Conservation (phyloP, 176 grass and related monocot genomes). For the Carex myosuroides region DNA sequence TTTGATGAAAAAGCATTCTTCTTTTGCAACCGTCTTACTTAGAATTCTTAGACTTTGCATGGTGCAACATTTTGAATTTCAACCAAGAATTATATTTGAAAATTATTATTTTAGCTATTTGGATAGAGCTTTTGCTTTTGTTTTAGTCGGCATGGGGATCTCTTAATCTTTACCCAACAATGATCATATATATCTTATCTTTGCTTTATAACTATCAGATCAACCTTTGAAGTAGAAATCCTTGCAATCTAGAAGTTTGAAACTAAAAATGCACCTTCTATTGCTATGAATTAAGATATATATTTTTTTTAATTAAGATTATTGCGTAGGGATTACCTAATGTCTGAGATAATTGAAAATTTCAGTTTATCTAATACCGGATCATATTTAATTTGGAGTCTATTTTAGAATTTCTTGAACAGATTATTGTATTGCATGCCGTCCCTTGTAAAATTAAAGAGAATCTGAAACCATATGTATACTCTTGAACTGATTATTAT, state of each 20-base stretch:
- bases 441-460: background rate
- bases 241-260: background rate
- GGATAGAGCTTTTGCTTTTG: background rate
- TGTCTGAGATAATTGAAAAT: background rate
- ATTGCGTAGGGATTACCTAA: background rate
- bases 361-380: no score
- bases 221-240: background rate
- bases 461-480: background rate
- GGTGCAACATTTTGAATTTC: constrained; percentile 7
- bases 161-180: constrained; percentile 6
- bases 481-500: no score
- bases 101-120: background rate
- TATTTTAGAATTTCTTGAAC: background rate
- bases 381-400: no score
- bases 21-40: background rate
- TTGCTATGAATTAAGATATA: background rate
- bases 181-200: background rate
- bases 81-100: background rate
- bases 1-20: background rate
- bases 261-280: background rate
- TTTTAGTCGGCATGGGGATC: background rate
- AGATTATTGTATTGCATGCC: background rate
- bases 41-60: background rate
- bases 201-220: background rate
- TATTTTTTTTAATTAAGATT: background rate